Evolutionary conservation across 805 yeast species (phyloP), one percentile per base, ranked within the genome.

Genomic region (Priceomyces carsonii): DNA sequence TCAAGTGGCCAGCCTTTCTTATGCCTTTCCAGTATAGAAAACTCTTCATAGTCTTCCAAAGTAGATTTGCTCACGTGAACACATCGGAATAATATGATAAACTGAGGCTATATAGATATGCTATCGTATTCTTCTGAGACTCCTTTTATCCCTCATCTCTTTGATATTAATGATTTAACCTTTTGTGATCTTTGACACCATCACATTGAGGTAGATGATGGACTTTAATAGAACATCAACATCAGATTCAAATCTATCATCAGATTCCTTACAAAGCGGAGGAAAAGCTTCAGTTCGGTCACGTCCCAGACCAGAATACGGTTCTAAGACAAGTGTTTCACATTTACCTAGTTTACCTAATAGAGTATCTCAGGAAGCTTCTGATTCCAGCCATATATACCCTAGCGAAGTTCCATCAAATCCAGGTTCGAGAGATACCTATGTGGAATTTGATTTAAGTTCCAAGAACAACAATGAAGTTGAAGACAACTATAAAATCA

Each of bases 401-500:
- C n/a, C n/a, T n/a, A n/a, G n/a, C n/a, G n/a, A n/a, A n/a, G n/a
- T n/a, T n/a, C n/a, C n/a, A n/a, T n/a, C n/a, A n/a, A n/a, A n/a
- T n/a, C n/a, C n/a, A n/a, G n/a, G n/a, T n/a, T n/a, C n/a, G n/a
- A n/a, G 48, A 8, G 40, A 33, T 9, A 45, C 48, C 12, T 60
- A 47, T 33, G 57, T 61, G 6, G 67, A 61, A 29, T 61, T 61
- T 36, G 59, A 61, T 41, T 45, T 60, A 29, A 51, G 56, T 18
- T 34, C 18, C 8, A 16, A 28, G 14, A 30, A 25, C n/a, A 27
- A 27, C 20, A 36, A 13, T 16, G 31, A 26, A 16, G 21, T 27
- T 13, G n/a, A n/a, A n/a, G n/a, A 18, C 5, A 27, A 21, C 10
- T 22, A 30, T 20, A 24, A 27, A 3, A 22, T 35, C 14, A 26